These are phyloP conservation scores for Phyllosticta ampelicida DNA, from an alignment of 2,329 filamentous ascomycete genomes.

Conservation along the genomic window DNA sequence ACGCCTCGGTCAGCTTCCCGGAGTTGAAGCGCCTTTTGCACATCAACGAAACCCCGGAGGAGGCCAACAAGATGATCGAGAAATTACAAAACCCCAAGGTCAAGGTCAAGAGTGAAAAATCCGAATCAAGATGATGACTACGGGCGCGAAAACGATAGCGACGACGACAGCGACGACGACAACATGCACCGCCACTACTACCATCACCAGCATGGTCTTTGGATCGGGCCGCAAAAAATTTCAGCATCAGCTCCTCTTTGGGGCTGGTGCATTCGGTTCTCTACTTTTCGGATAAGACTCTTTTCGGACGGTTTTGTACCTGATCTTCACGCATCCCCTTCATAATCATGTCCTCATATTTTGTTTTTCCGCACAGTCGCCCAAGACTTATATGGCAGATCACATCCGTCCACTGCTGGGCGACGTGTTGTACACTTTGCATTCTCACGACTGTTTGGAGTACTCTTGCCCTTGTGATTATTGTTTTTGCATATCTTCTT, in stretches of 20 bases:
- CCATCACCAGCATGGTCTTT: not conserved
- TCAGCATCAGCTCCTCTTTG: not conserved
- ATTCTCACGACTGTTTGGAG: not conserved
- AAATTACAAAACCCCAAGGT: constrained; percentile 16
- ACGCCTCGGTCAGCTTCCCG: constrained; percentile 17
- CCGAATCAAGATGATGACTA: not conserved
- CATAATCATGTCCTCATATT: constrained; percentile 10
- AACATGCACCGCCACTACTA: not conserved
- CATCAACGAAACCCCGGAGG: constrained; percentile 11
- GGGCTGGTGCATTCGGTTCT: not conserved
- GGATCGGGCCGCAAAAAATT: not conserved
- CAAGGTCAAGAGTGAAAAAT: constrained; percentile 3
- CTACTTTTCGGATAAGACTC: not conserved
- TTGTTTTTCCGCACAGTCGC: not conserved
- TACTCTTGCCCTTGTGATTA: not conserved
- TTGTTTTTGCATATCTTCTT: not conserved
- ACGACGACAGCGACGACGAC: not conserved
- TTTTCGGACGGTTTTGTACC: constrained; percentile 4
- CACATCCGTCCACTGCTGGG: not conserved
- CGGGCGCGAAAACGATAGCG: too few species aligned
- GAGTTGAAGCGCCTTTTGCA: constrained; percentile 12
- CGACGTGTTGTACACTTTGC: not conserved
- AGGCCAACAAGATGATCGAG: constrained; percentile 20
- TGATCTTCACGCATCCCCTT: not conserved
- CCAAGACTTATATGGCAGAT: too few species aligned